Conservation (phyloP, 495 filamentous ascomycete genomes). For the Penicillium samsonianum region DNA sequence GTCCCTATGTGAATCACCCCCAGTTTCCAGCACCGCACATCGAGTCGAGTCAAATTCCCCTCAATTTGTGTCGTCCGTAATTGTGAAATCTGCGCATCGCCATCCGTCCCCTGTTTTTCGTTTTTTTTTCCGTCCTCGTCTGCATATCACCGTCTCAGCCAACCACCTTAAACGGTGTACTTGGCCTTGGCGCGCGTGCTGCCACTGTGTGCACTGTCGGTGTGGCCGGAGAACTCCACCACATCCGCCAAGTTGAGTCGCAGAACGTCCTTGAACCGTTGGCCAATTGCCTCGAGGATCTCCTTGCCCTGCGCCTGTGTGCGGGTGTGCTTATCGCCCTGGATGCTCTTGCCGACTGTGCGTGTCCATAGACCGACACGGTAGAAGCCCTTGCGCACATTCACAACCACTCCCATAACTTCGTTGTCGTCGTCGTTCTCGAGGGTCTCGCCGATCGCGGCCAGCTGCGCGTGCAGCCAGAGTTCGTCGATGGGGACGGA, state of each 20-base stretch:
- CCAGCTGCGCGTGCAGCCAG: constrained; percentile 95
- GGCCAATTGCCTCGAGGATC: constrained; percentile 77
- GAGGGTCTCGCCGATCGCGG: constrained; percentile 96
- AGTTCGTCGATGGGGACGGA: constrained; percentile 87
- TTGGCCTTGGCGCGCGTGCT: constrained; percentile 96
- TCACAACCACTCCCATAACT: constrained; percentile 99
- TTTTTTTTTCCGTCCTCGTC: constrained; percentile 7
- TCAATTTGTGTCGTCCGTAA: constrained; percentile 17
- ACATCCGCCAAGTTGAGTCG: constrained; percentile 70
- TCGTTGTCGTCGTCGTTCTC: constrained; percentile 89
- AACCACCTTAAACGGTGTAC: constrained; percentile 65
- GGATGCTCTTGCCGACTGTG: constrained; percentile 79
- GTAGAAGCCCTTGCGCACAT: constrained; percentile 97
- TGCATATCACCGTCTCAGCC: constrained; percentile 2
- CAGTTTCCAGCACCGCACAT: constrained; percentile 7
- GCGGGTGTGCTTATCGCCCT: constrained; percentile 70
- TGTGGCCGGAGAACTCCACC: constrained; percentile 96
- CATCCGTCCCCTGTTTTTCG: constrained; percentile 7
- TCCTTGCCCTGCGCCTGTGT: constrained; percentile 79
- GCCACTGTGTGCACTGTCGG: constrained; percentile 85
- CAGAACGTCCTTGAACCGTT: constrained; percentile 86
- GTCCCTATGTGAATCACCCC: constrained; percentile 20
- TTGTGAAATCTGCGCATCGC: constrained; percentile 11
- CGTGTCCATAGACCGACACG: constrained; percentile 92
- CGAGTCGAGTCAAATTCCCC: constrained; percentile 12